Base-by-base conservation (phyloP, 352 stramenopile species). In the Peronospora destructor region DNA sequence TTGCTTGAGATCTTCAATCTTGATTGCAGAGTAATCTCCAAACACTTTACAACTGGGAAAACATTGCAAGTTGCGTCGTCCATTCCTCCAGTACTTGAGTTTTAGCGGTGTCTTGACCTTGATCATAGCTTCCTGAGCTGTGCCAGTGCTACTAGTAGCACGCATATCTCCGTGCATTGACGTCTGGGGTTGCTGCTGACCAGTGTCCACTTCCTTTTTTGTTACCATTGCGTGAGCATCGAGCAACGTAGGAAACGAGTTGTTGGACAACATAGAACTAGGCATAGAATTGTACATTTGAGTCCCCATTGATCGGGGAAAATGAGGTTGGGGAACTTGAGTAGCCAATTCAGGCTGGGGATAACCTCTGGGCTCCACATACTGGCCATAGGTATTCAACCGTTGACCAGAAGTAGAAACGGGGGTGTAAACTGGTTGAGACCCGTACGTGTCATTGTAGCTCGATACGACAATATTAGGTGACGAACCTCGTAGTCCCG, bases 21-120 rank as follows among this genome's bases (percentile, higher is more conserved):
- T 91, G 68, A 91, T 91, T 17, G 78, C 73, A 40, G 78, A 92
- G 65, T 95, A 95, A 68, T 95, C 84, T 1, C 84, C 84, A 54
- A 91, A 94, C n/a, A 91, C 78, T 49, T 91, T 91, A 59, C 84
- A 95, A 5, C 68, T 81, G 25, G 84, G 84, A 56, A 95, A 95
- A 61, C 84, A 95, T 64, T 95, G 84, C 12, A 95, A 61, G 51
- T 95, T 95, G 45, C 84, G 84, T n/a, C 84, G 79, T 17, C 84
- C 84, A 49, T 95, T 95, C 40, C 84, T 72, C 83, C 84, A 95
- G 62, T 95, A 95, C 67, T 94, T 94, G 63, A 72, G 68, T 54
- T 91, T 89, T 12, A 94, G 57, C 25, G 71, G 66, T 5, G 84
- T 91, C 62, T 89, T 91, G 39, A 92, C 76, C 59, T 90, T 90